Percentiles rank a stretch among this genome's conserved stretches.
These are phyloP conservation scores for Nigrospora oryzae DNA, from an alignment of 2,329 filamentous ascomycete species.

Conservation along the genomic window DNA sequence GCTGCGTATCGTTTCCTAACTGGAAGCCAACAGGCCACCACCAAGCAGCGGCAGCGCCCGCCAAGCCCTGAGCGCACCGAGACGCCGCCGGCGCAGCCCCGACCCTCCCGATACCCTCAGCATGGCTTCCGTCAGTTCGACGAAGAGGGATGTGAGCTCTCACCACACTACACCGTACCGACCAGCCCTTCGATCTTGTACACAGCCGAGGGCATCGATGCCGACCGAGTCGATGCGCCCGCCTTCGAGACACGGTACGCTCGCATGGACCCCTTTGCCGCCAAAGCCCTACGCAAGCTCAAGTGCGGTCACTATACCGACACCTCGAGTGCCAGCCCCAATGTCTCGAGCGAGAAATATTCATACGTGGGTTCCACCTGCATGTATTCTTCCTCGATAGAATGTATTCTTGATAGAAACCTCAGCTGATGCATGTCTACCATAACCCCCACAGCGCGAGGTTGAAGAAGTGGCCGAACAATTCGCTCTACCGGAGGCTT, in stretches of 20 bases:
- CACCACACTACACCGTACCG: constrained; percentile 14
- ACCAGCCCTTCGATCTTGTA: constrained; percentile 14
- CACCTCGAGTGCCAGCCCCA: neutral
- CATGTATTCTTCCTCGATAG: too few relatives aligned
- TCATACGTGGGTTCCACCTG: too few relatives aligned
- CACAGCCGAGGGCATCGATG: constrained; percentile 12
- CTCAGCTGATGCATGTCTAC: neutral
- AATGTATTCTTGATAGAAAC: too few relatives aligned
- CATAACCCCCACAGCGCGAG: constrained; percentile 8
- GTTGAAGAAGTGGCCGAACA: constrained; percentile 4
- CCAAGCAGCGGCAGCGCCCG: constrained; percentile 9
- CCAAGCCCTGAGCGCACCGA: constrained; percentile 5
- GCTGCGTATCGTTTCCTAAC: constrained; percentile 2
- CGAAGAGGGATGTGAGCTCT: constrained; percentile 11
- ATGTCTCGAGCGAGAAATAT: too few relatives aligned
- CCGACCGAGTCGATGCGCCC: constrained; percentile 4
- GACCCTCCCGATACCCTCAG: constrained; percentile 3
- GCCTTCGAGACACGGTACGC: constrained; percentile 16
- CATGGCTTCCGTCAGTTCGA: constrained; percentile 15
- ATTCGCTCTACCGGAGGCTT: neutral
- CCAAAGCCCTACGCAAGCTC: constrained; percentile 10
- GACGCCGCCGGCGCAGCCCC: neutral
- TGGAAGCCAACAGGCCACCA: neutral
- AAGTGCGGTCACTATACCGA: constrained; percentile 6
- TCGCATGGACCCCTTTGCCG: constrained; percentile 21